Evolutionary conservation across 352 stramenopile species (phyloP), one percentile per base, ranked within the genome.

Genomic region (Phytophthora pisi): DNA sequence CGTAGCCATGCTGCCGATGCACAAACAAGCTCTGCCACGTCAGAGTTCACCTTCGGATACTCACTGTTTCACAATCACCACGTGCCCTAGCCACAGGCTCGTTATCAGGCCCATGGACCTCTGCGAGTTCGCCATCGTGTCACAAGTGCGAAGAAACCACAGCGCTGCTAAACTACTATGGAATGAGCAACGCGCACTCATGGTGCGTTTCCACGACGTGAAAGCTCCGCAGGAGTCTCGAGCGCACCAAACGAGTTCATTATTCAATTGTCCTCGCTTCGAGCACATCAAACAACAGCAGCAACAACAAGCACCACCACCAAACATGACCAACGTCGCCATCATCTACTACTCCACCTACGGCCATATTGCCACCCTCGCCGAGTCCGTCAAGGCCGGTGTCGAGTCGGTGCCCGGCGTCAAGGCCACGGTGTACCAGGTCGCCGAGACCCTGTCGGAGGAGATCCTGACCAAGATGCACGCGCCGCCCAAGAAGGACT

Each of bases 281-380:
- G 3, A 30, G 26, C 26, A 30, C 26, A 30, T 30, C 43, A 57
- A 67, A 43, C 51, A 55, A 5, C 30, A 26, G 57, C 18, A 23
- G 40, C 10, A 90, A 89, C 15, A 18, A 45, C 28, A 51, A 54
- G 40, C 30, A 87, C 20, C 61, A 76, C 91, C 57, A 77, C 76
- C 15, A 86, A 30, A 5, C 26, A 30, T 86, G 79, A 70, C 86
- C 28, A 92, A 92, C 61, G 84, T 96, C 57, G 82, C 82, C 8
- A 93, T 96, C 63, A 57, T 96, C 61, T 92, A 93, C 72, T 95
- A 96, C 77, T 93, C 81, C 30, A 88, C 86, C 3, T 97, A 97
- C 73, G 86, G 87, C 50, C 91, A 97, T 75, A 82, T 97, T 64
- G 72, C 66, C 36, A 84, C 72, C 61, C 80, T 97, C 75, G 88